These are phyloP conservation scores for Acacia crassicarpa DNA, from an alignment of 306 rosid species.

Conservation along the genomic window DNA sequence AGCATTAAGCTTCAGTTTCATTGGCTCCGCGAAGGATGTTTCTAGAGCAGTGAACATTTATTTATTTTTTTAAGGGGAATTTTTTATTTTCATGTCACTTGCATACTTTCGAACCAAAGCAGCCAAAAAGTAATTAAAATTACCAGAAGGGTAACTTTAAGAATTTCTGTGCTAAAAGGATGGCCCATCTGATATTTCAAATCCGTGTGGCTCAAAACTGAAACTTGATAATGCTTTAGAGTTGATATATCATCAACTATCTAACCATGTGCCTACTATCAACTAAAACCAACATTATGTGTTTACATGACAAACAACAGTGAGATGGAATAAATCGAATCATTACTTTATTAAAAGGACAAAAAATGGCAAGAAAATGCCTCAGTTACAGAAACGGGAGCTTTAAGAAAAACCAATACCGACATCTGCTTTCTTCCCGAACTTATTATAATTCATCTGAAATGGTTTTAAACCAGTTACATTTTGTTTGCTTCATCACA, in stretches of 20 bases:
- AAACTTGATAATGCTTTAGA: neutral
- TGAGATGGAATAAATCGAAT: neutral
- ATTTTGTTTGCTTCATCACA: neutral
- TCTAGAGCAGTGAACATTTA: neutral
- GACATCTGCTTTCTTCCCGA: neutral
- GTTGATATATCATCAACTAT: neutral
- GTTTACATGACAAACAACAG: neutral
- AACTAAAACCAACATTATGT: neutral
- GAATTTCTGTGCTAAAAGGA: too few species aligned
- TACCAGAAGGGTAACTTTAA: neutral
- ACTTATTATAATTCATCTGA: neutral
- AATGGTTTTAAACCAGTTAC: neutral
- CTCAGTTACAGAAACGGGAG: neutral
- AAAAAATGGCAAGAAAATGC: neutral
- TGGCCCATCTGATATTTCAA: slow-evolving; percentile 1
- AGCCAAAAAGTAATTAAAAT: neutral
- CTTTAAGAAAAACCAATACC: neutral
- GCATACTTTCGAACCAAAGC: neutral
- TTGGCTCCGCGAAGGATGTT: neutral
- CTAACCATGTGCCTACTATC: neutral
- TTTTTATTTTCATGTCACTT: neutral
- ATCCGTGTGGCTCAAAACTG: neutral
- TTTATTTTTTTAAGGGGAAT: neutral
- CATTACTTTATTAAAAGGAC: neutral
- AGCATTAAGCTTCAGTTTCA: neutral